Evolutionary conservation across 495 filamentous ascomycete genomes (phyloP), one percentile per base, ranked within the genome.

Genomic region (Talaromyces wortmannii): DNA sequence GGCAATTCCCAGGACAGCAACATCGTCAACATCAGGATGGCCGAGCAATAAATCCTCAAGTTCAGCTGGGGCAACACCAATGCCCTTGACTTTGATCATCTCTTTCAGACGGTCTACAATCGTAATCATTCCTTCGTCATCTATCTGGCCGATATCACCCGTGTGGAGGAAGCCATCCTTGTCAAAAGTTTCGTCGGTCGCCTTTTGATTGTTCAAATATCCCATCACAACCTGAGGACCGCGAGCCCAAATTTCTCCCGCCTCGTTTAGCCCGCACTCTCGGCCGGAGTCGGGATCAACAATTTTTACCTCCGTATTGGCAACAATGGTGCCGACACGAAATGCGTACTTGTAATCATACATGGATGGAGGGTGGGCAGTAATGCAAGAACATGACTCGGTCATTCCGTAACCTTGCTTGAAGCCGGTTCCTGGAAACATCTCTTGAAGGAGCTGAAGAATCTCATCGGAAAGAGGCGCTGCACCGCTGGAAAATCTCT

Each of bases 21-120:
- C 72, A 67, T 87, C 84, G 42, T 83, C 80, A 0, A 87, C 76
- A n/a, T 71, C 72, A 2, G 60, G 51, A 57, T 86, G 79, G 0
- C 80, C 80, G 4, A 86, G 72, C 7, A 87, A 59, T 16, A 83
- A 64, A 54, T 85, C 84, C 61, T 89, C 86, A 2, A 89, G 67
- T 65, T 88, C 87, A 0, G 84, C 85, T 0, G 85, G 86, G 46
- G 84, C 85, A 31, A 90, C 85, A 17, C 77, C 81, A 56, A 85
- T 83, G 4, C 84, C 86, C 57, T 87, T 86, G 17, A 89, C 86
- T 63, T 89, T 89, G 64, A 89, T 88, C 73, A 89, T 77, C 68
- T 89, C 86, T 72, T 90, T 90, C 50, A 88, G 78, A 0, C 87
- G 72, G 56, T 90, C 86, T 6, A 77, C 79, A 53, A 90, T 87